Evolutionary conservation across 2,329 filamentous ascomycete genomes (phyloP).

Genomic region (Diplodia mutila): DNA sequence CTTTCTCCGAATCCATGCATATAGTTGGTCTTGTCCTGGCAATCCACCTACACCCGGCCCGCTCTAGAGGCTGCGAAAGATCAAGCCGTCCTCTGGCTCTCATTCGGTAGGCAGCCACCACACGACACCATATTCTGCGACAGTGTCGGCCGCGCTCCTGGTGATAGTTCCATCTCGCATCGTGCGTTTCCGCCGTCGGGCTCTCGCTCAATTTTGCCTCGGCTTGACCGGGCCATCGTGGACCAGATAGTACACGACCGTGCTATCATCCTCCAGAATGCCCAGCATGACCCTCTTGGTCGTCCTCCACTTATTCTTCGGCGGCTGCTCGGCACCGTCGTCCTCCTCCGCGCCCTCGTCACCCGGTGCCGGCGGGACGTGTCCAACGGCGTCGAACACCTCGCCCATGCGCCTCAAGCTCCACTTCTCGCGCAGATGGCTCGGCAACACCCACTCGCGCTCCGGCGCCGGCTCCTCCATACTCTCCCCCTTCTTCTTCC

Average conservation of each 20-base stretch:
- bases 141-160: neutral
- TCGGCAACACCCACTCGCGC: conserved; percentile 76
- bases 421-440: conserved; percentile 74
- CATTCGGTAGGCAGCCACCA: neutral
- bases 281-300: conserved; percentile 74
- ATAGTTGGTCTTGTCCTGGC: neutral
- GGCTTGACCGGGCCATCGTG: conserved; percentile 88
- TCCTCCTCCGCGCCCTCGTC: conserved; percentile 28
- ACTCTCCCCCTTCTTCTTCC: conserved; percentile 42
- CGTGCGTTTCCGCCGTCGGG: neutral
- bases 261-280: conserved; percentile 78
- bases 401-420: conserved; percentile 66
- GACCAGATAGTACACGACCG: conserved; percentile 81
- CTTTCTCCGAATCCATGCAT: neutral
- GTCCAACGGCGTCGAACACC: conserved; percentile 64
- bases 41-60: neutral
- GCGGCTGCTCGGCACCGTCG: conserved; percentile 36
- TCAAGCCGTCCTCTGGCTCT: neutral
- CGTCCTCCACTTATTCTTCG: conserved; percentile 53
- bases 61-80: neutral
- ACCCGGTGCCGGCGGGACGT: conserved; percentile 44
- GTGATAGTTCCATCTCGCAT: neutral
- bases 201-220: conserved; percentile 66
- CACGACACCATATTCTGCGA: neutral
- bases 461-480: conserved; percentile 42